Evolutionary conservation across 163 green algal genomes (phyloP), one percentile per base, ranked within the genome.

Genomic region (Prototheca wickerhamii): DNA sequence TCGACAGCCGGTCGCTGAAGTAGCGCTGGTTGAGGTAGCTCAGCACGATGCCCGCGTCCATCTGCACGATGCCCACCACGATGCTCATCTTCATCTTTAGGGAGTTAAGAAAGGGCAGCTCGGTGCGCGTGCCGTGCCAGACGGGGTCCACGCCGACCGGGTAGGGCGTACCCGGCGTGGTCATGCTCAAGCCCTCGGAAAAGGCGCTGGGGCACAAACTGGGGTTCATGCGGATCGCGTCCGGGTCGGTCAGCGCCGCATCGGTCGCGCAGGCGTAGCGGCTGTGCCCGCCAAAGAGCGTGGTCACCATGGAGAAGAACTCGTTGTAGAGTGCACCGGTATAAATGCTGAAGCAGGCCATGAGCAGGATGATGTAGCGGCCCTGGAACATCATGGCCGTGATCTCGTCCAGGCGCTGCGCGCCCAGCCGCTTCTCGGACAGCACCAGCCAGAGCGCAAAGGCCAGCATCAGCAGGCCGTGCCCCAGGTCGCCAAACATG

Each of bases 11-110:
- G 80, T 96, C 89, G 30, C 82, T 76, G 83, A 93, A 96, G 80
- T 91, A 92, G 58, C 81, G 63, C 67, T 96, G 87, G 79, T 99
- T 99, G 76, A 91, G 91, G 46, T 90, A 76, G 23, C 75, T 90
- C 73, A 96, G 87, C n/a, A 97, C 51, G 61, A 99, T 97, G 37
- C 93, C 93, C 20, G 90, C 67, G 67, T 94, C 91, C 91, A 98
- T 98, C 75, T 98, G 92, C 23, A 76, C 63, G 3, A 96, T 81
- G 33, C 93, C 93, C 51, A 99, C 66, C n/a, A 99, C 30, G 71
- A 99, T 97, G 56, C 77, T 91, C 88, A 98, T 94, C 84, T 99
- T 99, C 93, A 99, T 99, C 80, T 99, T 99, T 56, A 98, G 67
- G 1, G 80, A 92, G 82, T 98, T 98, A 28, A 95, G 75, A 76